A percentile compares a stretch with the other conserved stretches of the same genome.
Evolutionary conservation across 2,329 filamentous ascomycete species (phyloP).

Genomic region (Calonectria henricotiae): DNA sequence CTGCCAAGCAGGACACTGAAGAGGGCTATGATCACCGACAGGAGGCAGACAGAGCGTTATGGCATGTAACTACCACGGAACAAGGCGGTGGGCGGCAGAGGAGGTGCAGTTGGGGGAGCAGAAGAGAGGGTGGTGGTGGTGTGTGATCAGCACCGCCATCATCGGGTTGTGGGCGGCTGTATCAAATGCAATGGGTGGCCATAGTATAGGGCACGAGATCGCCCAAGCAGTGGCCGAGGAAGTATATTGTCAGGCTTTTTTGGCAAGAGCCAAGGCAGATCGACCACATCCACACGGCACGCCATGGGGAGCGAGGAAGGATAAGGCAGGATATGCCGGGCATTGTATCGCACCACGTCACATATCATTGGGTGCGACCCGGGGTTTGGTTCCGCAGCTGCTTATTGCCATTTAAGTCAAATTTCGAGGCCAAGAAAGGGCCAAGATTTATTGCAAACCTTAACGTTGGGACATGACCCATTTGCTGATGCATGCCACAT

Average conservation of each 20-base stretch:
- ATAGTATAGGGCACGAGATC: constrained; percentile 33
- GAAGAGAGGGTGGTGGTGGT: background rate
- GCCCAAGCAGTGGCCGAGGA: constrained; percentile 23
- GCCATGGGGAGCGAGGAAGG: constrained; percentile 11
- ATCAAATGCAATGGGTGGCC: constrained; percentile 9
- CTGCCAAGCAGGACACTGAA: constrained; percentile 33
- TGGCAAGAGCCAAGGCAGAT: constrained; percentile 10
- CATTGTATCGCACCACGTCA: background rate
- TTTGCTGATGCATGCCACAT: background rate
- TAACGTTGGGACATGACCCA: constrained; percentile 1
- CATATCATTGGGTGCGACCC: background rate
- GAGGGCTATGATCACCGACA: constrained; percentile 43
- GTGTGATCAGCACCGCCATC: constrained; percentile 22
- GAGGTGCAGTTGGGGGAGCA: background rate
- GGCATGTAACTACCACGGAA: constrained; percentile 17
- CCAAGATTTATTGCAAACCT: constrained; percentile 12
- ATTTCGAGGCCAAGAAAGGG: constrained; percentile 1
- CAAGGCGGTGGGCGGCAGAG: constrained; percentile 1
- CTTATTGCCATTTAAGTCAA: constrained; percentile 12
- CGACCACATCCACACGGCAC: constrained; percentile 5
- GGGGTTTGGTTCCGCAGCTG: background rate
- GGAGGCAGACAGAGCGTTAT: constrained; percentile 14
- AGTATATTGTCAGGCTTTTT: constrained; percentile 19
- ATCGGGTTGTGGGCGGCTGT: constrained; percentile 20
- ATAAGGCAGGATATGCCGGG: constrained; percentile 7